Conservation (phyloP, 192 early-diverging fungal genomes). For the Dissophora globulifera region DNA sequence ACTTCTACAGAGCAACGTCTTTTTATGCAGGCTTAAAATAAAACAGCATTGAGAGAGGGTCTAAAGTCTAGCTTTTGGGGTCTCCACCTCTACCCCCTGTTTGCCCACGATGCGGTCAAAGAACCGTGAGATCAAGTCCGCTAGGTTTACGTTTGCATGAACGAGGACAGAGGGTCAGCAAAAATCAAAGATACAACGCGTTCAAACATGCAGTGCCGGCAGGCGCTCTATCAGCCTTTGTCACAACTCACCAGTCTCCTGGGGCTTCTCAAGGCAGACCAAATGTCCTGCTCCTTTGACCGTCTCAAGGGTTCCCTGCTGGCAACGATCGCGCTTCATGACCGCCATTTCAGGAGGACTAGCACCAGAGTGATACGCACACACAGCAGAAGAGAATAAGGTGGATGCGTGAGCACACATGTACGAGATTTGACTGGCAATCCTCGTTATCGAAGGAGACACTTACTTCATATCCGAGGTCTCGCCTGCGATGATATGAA, state of each 20-base stretch:
- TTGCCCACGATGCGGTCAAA: too few relatives aligned
- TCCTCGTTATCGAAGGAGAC: too few relatives aligned
- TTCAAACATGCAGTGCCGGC: not conserved
- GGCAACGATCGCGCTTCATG: slow-evolving; percentile 13
- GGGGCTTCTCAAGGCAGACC: slow-evolving; percentile 55
- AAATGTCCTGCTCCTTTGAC: slow-evolving; percentile 55
- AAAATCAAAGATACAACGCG: not conserved
- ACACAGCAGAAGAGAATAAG: not conserved
- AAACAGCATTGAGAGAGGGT: too few relatives aligned
- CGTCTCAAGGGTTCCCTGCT: slow-evolving; percentile 20
- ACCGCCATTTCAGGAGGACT: slow-evolving; percentile 22
- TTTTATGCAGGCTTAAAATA: too few relatives aligned
- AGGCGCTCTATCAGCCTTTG: too few relatives aligned
- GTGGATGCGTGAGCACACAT: too few relatives aligned
- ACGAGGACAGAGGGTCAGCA: not conserved
- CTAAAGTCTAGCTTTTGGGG: too few relatives aligned
- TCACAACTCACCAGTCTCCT: slow-evolving; percentile 43
- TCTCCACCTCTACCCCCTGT: too few relatives aligned
- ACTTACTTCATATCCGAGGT: slow-evolving; percentile 54
- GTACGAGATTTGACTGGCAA: too few relatives aligned
- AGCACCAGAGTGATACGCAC: not conserved
- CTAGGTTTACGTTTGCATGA: not conserved
- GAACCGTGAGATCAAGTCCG: too few relatives aligned
- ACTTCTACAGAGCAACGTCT: too few relatives aligned
- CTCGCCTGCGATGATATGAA: slow-evolving; percentile 53